These are phyloP conservation scores for Dictyostelium citrinum DNA, from an alignment of 78 protist genomes.

Conservation along the genomic window DNA sequence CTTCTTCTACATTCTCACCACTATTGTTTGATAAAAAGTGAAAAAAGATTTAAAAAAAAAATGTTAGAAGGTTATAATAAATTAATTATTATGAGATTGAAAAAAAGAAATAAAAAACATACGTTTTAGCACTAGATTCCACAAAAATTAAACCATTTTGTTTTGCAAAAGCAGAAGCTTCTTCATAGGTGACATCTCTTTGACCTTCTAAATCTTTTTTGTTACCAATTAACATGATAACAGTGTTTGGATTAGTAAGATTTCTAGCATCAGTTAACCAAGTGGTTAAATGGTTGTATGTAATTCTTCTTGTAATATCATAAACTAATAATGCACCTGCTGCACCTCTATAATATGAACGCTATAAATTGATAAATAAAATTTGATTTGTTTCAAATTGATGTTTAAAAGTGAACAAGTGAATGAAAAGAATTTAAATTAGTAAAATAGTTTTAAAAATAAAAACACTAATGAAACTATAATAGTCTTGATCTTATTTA, in stretches of 20 bases:
- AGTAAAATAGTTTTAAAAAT: background rate
- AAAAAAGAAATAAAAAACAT: background rate
- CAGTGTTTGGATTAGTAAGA: slow-evolving; percentile 79
- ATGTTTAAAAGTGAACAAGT: too few species aligned
- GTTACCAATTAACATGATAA: slow-evolving; percentile 82
- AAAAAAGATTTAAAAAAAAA: too few species aligned
- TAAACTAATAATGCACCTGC: slow-evolving; percentile 95
- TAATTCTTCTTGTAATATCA: slow-evolving; percentile 94
- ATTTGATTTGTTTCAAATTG: slow-evolving; percentile 24
- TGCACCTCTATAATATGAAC: slow-evolving; percentile 93
- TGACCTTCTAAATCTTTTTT: slow-evolving; percentile 90
- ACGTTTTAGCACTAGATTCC: slow-evolving; percentile 78
- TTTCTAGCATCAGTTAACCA: slow-evolving; percentile 95
- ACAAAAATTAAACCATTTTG: slow-evolving; percentile 78
- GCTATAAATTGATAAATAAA: background rate
- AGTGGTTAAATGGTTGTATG: slow-evolving; percentile 95
- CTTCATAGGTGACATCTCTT: slow-evolving; percentile 88
- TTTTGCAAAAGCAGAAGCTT: slow-evolving; percentile 78
- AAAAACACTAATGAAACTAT: too few species aligned
- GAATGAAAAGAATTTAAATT: too few species aligned
- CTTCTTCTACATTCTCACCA: slow-evolving; percentile 85
- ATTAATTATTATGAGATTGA: too few species aligned
- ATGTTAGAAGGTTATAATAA: background rate
- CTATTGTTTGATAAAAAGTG: background rate
- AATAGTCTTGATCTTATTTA: too few species aligned